These are phyloP conservation scores for Neurospora sp. DNA, from an alignment of 495 filamentous ascomycete species.

Conservation along the genomic window DNA sequence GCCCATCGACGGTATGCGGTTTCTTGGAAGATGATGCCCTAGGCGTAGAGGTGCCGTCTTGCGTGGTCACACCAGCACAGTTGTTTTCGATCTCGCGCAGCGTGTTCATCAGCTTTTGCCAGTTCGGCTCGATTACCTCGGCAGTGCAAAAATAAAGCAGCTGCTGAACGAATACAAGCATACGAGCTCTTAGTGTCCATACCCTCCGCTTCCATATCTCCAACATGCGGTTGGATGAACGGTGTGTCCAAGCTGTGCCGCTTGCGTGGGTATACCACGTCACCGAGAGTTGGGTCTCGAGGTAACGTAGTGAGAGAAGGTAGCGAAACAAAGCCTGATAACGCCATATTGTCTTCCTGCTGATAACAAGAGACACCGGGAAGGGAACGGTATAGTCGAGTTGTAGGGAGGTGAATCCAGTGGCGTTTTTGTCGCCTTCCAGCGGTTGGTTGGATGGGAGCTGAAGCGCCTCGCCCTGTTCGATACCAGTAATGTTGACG, in stretches of 20 bases:
- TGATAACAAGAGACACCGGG: constrained; percentile 92
- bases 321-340: constrained; percentile 96
- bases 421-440: constrained; percentile 76
- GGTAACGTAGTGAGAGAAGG: constrained; percentile 73
- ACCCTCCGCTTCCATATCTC: constrained; percentile 90
- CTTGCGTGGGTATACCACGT: constrained; percentile 88
- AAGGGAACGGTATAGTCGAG: constrained; percentile 93
- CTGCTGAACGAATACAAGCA: constrained; percentile 96
- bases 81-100: constrained; percentile 54
- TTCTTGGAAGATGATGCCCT: neutral
- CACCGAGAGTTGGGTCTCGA: constrained; percentile 72
- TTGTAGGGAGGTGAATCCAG: constrained; percentile 82
- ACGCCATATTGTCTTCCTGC: constrained; percentile 85
- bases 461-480: constrained; percentile 65
- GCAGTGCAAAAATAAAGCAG: constrained; percentile 91
- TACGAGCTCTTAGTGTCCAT: constrained; percentile 84
- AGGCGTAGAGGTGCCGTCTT: constrained; percentile 18
- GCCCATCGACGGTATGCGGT: constrained; percentile 78
- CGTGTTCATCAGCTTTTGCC: constrained; percentile 80
- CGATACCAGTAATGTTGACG: constrained; percentile 88
- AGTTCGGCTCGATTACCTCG: constrained; percentile 97
- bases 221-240: constrained; percentile 57
- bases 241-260: constrained; percentile 73
- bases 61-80: constrained; percentile 27
- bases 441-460: constrained; percentile 35